Percentiles rank a stretch among this genome's conserved stretches.
Evolutionary conservation across 169 alveolate genomes (phyloP).

Genomic region (Plasmodium cynomolgi): DNA sequence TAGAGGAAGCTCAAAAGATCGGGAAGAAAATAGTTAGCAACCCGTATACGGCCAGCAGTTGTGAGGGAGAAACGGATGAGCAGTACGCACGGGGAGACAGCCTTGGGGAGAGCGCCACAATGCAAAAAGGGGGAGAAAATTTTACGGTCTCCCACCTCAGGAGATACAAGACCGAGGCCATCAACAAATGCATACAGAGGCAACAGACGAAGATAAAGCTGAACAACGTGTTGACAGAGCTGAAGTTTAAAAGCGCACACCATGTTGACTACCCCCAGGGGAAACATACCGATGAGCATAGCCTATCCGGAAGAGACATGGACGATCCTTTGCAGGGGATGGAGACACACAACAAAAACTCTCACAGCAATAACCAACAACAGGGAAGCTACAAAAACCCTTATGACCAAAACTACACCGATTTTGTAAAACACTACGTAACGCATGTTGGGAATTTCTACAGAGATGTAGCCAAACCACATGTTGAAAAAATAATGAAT

Average conservation of each 20-base stretch:
- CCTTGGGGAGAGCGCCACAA: neutral
- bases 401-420: neutral
- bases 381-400: neutral
- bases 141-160: neutral
- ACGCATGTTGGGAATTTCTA: conserved; percentile 8
- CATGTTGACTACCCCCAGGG: neutral
- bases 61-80: conserved; percentile 9
- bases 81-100: neutral
- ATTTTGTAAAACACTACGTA: conserved; percentile 35
- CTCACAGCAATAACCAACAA: neutral
- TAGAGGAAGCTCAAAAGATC: neutral
- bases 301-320: neutral
- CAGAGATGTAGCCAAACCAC: neutral
- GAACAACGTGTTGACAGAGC: conserved; percentile 13
- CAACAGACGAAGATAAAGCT: conserved; percentile 17
- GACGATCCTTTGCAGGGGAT: neutral
- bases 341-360: neutral
- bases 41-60: conserved; percentile 37
- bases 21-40: conserved; percentile 8
- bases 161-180: neutral
- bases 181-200: conserved; percentile 15
- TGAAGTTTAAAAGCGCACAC: conserved; percentile 17
- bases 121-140: neutral
- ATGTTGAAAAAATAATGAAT: neutral
- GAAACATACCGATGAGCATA: neutral